These are phyloP conservation scores for Fraxinus angustifolia DNA, from an alignment of 305 asterid species.

Conservation along the genomic window DNA sequence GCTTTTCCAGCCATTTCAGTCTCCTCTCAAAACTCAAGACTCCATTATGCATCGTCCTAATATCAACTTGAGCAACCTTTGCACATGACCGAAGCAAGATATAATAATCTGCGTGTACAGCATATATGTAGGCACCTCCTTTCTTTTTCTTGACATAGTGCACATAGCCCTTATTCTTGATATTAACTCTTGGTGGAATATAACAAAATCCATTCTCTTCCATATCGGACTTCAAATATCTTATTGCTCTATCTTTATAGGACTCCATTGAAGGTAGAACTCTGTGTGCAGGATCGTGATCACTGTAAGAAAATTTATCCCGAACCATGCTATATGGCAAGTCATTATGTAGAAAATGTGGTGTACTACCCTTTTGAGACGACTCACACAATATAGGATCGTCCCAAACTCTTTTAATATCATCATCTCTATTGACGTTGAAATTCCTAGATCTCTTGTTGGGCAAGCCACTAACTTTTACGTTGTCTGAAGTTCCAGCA, in stretches of 20 bases:
- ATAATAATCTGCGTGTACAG: conserved; percentile 80
- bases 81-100: conserved; percentile 73
- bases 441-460: conserved; percentile 22
- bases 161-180: conserved; percentile 41
- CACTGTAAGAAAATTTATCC: neutral
- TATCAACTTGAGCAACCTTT: conserved; percentile 55
- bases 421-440: conserved; percentile 3
- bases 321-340: neutral
- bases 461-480: neutral
- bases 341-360: neutral
- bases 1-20: conserved; percentile 54
- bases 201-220: conserved; percentile 56
- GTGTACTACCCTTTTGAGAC: conserved; percentile 14
- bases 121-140: conserved; percentile 42
- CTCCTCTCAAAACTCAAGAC: conserved; percentile 71
- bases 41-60: conserved; percentile 63
- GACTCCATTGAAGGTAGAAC: conserved; percentile 20
- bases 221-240: conserved; percentile 59
- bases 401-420: conserved; percentile 1
- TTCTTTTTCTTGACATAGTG: conserved; percentile 52
- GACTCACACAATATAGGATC: conserved; percentile 8
- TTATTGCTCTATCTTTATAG: conserved; percentile 35
- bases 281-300: conserved; percentile 11
- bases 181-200: conserved; percentile 48
- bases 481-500: conserved; percentile 19